Conservation (phyloP, 345 rosid genomes). For the Pistacia integerrima region DNA sequence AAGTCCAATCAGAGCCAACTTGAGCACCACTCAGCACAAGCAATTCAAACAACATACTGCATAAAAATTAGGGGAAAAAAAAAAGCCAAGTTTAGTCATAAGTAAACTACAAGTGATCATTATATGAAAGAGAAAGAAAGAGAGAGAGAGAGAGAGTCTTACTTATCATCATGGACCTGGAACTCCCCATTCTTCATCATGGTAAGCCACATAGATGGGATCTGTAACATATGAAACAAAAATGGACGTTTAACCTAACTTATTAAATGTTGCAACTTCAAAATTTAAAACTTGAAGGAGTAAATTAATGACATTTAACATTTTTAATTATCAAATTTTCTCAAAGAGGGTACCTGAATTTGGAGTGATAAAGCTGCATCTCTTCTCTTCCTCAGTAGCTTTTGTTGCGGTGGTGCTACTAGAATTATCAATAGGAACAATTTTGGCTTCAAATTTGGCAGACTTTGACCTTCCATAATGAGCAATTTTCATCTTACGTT, state of each 20-base stretch:
- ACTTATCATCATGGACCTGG: constrained; percentile 62
- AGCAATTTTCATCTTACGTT: constrained; percentile 63
- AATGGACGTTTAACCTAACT: no score
- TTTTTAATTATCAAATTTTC: no score
- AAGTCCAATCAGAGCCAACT: constrained; percentile 74
- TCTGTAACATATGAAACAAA: constrained; percentile 27
- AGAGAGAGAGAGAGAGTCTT: constrained; percentile 11
- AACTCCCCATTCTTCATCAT: constrained; percentile 76
- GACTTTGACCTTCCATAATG: constrained; percentile 70
- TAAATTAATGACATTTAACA: background rate
- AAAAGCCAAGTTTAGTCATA: background rate
- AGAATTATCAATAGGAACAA: constrained; percentile 32
- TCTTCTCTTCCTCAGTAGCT: constrained; percentile 31
- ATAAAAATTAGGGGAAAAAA: background rate
- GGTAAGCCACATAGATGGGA: constrained; percentile 62
- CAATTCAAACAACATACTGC: constrained; percentile 56
- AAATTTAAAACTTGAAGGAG: no score
- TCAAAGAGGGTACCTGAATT: constrained; percentile 45
- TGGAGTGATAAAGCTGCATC: constrained; percentile 60
- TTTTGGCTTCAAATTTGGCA: constrained; percentile 44
- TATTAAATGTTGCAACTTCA: background rate
- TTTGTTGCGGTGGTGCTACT: background rate
- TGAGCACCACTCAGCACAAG: constrained; percentile 62
- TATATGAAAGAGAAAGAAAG: background rate
- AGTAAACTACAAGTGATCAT: background rate